Evolutionary conservation across 495 filamentous ascomycete species (phyloP), one percentile per base, ranked within the genome.

Genomic region (Aspergillus heteromorphus): DNA sequence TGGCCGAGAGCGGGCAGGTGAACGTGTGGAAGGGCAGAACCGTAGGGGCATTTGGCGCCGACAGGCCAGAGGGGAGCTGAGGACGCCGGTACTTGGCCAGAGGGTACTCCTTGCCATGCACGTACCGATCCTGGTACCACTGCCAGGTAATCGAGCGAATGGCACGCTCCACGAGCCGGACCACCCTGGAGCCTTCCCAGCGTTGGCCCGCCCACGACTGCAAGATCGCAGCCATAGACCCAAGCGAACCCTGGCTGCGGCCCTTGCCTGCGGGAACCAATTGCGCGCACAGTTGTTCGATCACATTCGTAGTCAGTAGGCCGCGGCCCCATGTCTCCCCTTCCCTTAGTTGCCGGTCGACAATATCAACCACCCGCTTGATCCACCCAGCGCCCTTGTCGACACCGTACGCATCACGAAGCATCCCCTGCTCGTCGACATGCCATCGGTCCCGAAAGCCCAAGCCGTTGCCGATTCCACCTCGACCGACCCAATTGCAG

Each of bases 11-110:
- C 0, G 93, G 93, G 59, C 88, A 95, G 30, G 93, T 97, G 65
- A 99, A 99, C 2, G 93, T 97, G 65, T 99, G 95, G 62, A 99
- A 99, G n/a, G 93, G 93, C 2, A 99, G 75, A 13, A 99, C 92
- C 0, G 93, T 99, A 10, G 93, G 93, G 16, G 93, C 93, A 48
- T 87, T 86, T 5, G 95, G 95, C 7, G 93, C 82, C 16, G 91
- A 79, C 25, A 99, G 71, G 29, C 80, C 77, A 19, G 81, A 64
- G 6, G 95, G 93, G 40, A 95, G 75, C 56, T 83, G 86, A 27
- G 90, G 91, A 48, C 93, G 78, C 47, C 73, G 72, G 65, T 96
- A 96, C 53, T 76, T 79, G 8, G 76, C 70, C 2, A 70, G 57
- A 2, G 86, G 77, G 34, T 82, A 80, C 23, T 81, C 71, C 57